A percentile compares a stretch with the other conserved stretches of the same genome.
Conservation (phyloP, 192 early-diverging fungal species). For the Coemansia sp. region DNA sequence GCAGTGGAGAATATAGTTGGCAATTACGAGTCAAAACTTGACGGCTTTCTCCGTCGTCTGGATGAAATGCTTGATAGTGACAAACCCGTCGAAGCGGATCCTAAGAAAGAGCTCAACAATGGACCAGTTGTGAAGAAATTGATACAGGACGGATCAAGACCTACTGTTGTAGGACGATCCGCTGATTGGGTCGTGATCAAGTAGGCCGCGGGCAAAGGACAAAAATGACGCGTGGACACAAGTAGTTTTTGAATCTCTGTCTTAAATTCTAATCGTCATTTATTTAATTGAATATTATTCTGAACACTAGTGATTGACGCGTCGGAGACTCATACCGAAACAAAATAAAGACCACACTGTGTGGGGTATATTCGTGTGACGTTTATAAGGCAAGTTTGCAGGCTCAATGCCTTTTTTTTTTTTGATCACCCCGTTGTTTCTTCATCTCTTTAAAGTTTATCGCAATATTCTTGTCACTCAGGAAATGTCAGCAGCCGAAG, state of each 20-base stretch:
- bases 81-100: not conserved
- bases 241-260: too few relatives aligned
- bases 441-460: not conserved
- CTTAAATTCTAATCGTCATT: too few relatives aligned
- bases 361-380: not conserved
- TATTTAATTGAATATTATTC: too few relatives aligned
- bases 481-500: not conserved
- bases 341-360: not conserved
- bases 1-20: conserved; percentile 27
- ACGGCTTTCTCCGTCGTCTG: conserved; percentile 28
- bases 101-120: not conserved
- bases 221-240: too few relatives aligned
- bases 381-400: not conserved
- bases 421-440: not conserved
- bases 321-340: too few relatives aligned
- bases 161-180: too few relatives aligned
- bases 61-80: conserved; percentile 27
- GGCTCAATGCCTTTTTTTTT: not conserved
- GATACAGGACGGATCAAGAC: too few relatives aligned
- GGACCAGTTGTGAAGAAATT: too few relatives aligned
- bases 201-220: too few relatives aligned
- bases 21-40: conserved; percentile 31
- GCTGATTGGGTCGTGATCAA: too few relatives aligned
- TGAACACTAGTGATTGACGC: too few relatives aligned
- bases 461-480: not conserved